phyloP scores from a whole-genome alignment of 768 basidiomycete genomes.

The Trametes cubensis region DNA sequence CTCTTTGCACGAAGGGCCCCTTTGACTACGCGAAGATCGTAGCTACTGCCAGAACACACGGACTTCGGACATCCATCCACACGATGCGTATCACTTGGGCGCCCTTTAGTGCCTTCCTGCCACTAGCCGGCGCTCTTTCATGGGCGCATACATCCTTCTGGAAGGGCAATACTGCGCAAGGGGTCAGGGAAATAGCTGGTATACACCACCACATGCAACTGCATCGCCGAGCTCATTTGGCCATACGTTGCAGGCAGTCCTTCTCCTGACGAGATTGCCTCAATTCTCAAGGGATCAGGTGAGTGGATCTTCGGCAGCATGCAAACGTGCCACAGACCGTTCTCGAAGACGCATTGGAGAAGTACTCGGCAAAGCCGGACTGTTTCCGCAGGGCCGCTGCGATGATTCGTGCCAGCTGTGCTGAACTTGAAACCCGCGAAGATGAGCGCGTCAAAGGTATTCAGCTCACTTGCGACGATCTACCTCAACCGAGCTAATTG shows the following conservation, averaged over 20 bases:
- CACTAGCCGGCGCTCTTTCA: slow-evolving; percentile 13
- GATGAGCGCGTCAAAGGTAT: slow-evolving; percentile 62
- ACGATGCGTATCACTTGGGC: slow-evolving; percentile 5
- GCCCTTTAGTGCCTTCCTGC: not conserved
- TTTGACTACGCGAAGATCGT: not conserved
- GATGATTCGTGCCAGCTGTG: slow-evolving; percentile 52
- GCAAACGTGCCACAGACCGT: not conserved
- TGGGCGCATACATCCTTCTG: slow-evolving; percentile 11
- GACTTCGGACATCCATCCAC: not conserved
- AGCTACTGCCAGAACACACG: not conserved
- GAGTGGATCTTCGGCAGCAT: not conserved
- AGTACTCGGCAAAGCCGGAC: slow-evolving; percentile 49
- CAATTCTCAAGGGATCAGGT: slow-evolving; percentile 12
- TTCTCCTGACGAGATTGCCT: slow-evolving; percentile 16
- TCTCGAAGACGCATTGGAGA: slow-evolving; percentile 24
- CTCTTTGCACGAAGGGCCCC: not conserved
- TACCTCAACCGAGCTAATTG: not conserved
- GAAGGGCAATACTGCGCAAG: not conserved
- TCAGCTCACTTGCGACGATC: not conserved
- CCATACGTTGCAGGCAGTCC: not conserved
- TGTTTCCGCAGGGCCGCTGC: slow-evolving; percentile 62
- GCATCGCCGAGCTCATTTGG: not conserved
- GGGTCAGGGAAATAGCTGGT: not conserved
- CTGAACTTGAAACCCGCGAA: slow-evolving; percentile 61
- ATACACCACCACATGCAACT: not conserved